phyloP scores from a whole-genome alignment of 2,329 filamentous ascomycete genomes.

The Golovinomyces cichoracearum region DNA sequence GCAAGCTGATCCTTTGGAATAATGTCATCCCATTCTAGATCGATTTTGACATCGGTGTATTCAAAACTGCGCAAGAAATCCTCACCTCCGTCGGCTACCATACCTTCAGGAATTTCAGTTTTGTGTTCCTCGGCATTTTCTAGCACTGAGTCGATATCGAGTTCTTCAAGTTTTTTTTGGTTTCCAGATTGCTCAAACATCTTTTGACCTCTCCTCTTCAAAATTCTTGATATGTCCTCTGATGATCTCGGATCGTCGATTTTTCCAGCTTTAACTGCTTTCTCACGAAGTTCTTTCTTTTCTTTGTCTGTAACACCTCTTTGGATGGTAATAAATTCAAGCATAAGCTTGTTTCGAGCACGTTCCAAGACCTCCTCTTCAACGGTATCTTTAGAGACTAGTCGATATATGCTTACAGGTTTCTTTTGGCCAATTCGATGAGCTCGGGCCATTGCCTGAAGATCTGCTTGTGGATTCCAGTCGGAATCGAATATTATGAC shows the following conservation, averaged over 20 bases:
- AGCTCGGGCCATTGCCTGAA: constrained; percentile 94
- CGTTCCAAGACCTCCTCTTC: constrained; percentile 94
- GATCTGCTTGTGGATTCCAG: constrained; percentile 94
- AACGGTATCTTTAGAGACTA: constrained; percentile 94
- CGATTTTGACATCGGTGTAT: constrained; percentile 91
- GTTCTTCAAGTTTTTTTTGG: constrained; percentile 83
- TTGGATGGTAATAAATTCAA: constrained; percentile 94
- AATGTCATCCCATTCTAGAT: constrained; percentile 94
- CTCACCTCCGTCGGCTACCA: constrained; percentile 85
- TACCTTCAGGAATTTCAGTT: constrained; percentile 80
- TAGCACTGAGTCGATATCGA: constrained; percentile 90
- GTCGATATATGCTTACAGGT: constrained; percentile 82
- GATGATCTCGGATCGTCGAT: constrained; percentile 65
- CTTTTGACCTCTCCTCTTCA: constrained; percentile 94
- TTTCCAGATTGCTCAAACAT: constrained; percentile 97
- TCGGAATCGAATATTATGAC: constrained; percentile 96
- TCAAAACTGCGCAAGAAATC: constrained; percentile 78
- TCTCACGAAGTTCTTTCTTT: constrained; percentile 45
- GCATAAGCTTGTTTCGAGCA: constrained; percentile 85
- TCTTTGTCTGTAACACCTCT: constrained; percentile 89
- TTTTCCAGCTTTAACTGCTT: constrained; percentile 56
- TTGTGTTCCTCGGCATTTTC: constrained; percentile 94
- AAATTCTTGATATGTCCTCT: constrained; percentile 83
- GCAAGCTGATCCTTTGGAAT: constrained; percentile 85
- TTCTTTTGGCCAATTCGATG: constrained; percentile 94